Conservation (phyloP, 73 alveolate species). For the Urostyla sp. region DNA sequence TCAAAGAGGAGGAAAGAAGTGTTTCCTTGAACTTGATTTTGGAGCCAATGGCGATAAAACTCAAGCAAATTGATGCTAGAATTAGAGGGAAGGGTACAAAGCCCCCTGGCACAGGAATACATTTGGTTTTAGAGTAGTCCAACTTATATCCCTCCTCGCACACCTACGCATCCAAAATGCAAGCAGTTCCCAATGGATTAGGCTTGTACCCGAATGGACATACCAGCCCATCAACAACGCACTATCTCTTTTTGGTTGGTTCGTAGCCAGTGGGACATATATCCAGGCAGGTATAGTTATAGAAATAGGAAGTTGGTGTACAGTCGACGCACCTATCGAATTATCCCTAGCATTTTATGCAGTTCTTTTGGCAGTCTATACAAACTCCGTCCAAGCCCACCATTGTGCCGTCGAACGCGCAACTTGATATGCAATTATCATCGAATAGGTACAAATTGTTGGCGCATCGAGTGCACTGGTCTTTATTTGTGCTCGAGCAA, state of each 20-base stretch:
- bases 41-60: slow-evolving; percentile 13
- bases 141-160: slow-evolving; percentile 54
- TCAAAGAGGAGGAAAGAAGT: neutral
- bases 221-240: slow-evolving; percentile 55
- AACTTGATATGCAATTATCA: slow-evolving; percentile 38
- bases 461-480: slow-evolving; percentile 61
- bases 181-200: slow-evolving; percentile 50
- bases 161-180: slow-evolving; percentile 39
- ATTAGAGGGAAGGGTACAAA: slow-evolving; percentile 63
- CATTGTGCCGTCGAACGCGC: slow-evolving; percentile 36
- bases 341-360: slow-evolving; percentile 48
- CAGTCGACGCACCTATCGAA: slow-evolving; percentile 56
- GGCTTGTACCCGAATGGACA: slow-evolving; percentile 69
- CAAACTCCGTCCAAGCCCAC: slow-evolving; percentile 44
- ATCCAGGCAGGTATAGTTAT: slow-evolving; percentile 40
- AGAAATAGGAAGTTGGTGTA: slow-evolving; percentile 6
- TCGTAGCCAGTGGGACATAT: slow-evolving; percentile 60
- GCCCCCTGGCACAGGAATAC: slow-evolving; percentile 66
- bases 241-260: slow-evolving; percentile 10
- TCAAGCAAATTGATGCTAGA: neutral
- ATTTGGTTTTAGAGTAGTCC: slow-evolving; percentile 50
- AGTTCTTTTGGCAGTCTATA: slow-evolving; percentile 18
- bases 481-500: slow-evolving; percentile 21
- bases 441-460: neutral
- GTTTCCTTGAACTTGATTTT: slow-evolving; percentile 47